phyloP scores from a whole-genome alignment of 2,329 filamentous ascomycete species.

The Neonectria ditissima region DNA sequence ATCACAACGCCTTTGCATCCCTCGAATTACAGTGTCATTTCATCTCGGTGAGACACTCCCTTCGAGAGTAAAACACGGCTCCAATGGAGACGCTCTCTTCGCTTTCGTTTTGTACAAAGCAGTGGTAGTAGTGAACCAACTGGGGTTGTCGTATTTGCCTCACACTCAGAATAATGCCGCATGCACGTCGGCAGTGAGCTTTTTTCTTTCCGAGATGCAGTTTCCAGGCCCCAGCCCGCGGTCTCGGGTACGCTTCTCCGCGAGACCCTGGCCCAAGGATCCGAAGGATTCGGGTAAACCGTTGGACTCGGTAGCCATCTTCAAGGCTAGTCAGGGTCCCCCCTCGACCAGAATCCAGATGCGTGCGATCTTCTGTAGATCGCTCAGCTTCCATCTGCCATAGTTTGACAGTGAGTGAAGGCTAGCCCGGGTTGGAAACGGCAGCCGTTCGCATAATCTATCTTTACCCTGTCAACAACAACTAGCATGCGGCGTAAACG shows the following conservation, averaged over 20 bases:
- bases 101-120: no score
- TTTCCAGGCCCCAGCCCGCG: background rate
- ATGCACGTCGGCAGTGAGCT: background rate
- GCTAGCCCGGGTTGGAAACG: background rate
- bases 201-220: background rate
- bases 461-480: background rate
- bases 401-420: background rate
- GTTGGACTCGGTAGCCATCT: background rate
- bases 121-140: background rate
- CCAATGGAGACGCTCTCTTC: background rate
- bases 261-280: background rate
- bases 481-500: background rate
- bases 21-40: no score
- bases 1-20: no score
- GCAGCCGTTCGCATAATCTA: background rate
- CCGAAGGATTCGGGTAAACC: background rate
- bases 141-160: background rate
- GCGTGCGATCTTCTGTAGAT: conserved; percentile 13
- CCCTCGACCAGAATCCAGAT: background rate
- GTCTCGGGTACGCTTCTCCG: background rate
- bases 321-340: background rate
- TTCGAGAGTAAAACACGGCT: background rate
- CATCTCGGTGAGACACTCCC: no score
- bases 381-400: background rate
- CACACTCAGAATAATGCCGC: conserved; percentile 12